Evolutionary conservation across 2,329 filamentous ascomycete genomes (phyloP).

Genomic region (Diaporthe ampelina): DNA sequence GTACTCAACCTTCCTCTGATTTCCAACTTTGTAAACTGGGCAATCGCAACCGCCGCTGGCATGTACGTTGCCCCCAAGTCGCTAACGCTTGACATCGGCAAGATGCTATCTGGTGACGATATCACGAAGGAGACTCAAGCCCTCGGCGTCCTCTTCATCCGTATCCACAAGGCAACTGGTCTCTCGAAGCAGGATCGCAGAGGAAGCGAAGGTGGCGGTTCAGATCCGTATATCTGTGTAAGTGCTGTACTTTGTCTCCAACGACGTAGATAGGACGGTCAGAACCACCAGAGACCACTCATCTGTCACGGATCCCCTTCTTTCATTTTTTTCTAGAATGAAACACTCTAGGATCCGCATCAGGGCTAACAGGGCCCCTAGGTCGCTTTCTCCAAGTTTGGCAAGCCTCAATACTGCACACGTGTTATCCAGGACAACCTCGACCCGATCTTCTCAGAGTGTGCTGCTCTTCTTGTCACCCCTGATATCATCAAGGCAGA

Average conservation of each 20-base stretch:
- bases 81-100: slow-evolving; percentile 90
- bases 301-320: too few relatives aligned
- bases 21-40: slow-evolving; percentile 97
- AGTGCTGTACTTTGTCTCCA: too few relatives aligned
- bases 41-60: slow-evolving; percentile 86
- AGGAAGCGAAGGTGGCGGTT: slow-evolving; percentile 87
- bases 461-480: slow-evolving; percentile 86
- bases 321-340: too few relatives aligned
- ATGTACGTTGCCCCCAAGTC: slow-evolving; percentile 97
- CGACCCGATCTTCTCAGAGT: slow-evolving; percentile 94
- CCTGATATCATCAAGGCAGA: slow-evolving; percentile 92
- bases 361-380: too few relatives aligned
- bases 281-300: too few relatives aligned
- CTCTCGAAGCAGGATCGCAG: slow-evolving; percentile 92
- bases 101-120: slow-evolving; percentile 91
- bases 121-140: slow-evolving; percentile 91
- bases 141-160: slow-evolving; percentile 90
- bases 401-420: slow-evolving; percentile 98
- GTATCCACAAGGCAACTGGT: slow-evolving; percentile 88
- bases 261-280: too few relatives aligned
- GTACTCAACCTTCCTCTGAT: slow-evolving; percentile 93
- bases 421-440: slow-evolving; percentile 95
- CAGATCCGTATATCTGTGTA: slow-evolving; percentile 95
- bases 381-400: slow-evolving; percentile 89
- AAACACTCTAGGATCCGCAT: too few relatives aligned